phyloP scores from a whole-genome alignment of 2,329 filamentous ascomycete species.

The Diaporthe vaccinii region DNA sequence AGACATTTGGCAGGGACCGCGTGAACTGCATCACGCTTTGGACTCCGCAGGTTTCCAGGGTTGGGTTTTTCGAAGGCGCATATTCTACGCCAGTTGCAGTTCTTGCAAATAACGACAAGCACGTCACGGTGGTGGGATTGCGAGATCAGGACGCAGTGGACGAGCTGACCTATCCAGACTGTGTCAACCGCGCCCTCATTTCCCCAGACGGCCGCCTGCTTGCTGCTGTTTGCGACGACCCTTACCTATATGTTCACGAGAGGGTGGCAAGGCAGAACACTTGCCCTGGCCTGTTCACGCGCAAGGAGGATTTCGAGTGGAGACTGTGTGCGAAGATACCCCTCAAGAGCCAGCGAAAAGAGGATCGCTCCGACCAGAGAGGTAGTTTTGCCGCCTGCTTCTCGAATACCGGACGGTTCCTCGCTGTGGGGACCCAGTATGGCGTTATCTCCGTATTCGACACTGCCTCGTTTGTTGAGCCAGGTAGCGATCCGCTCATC shows the following conservation, averaged over 20 bases:
- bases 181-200: conserved; percentile 94
- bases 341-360: conserved; percentile 68
- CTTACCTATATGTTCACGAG: conserved; percentile 86
- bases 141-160: conserved; percentile 75
- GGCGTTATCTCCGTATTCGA: conserved; percentile 84
- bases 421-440: conserved; percentile 85
- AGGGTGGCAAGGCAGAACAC: conserved; percentile 58
- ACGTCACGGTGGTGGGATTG: conserved; percentile 86
- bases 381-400: conserved; percentile 86
- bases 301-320: conserved; percentile 63
- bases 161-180: conserved; percentile 81
- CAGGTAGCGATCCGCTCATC: conserved; percentile 72
- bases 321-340: conserved; percentile 64
- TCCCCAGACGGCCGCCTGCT: conserved; percentile 88
- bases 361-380: conserved; percentile 68
- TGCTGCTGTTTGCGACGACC: conserved; percentile 88
- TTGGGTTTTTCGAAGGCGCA: conserved; percentile 49
- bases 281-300: conserved; percentile 42
- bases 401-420: conserved; percentile 77
- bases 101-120: conserved; percentile 92
- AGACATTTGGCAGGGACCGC: conserved; percentile 70
- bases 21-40: conserved; percentile 77
- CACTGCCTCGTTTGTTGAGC: conserved; percentile 60
- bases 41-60: conserved; percentile 61
- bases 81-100: conserved; percentile 73